phyloP scores from a whole-genome alignment of 352 stramenopile species.

The Phytophthora sp. region DNA sequence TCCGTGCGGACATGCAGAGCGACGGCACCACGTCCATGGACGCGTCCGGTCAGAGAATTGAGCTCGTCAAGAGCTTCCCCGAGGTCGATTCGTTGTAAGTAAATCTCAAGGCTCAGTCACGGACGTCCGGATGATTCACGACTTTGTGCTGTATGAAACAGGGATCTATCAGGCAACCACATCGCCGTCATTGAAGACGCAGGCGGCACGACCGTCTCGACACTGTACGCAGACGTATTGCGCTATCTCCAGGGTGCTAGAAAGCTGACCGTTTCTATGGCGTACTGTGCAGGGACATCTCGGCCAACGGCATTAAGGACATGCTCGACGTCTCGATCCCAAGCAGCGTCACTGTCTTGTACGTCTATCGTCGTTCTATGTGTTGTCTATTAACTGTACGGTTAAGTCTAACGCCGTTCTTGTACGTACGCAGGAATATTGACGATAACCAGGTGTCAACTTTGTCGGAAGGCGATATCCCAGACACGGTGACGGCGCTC shows the following conservation, averaged over 20 bases:
- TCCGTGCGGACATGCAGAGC: conserved; percentile 24
- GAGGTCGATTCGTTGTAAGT: conserved; percentile 35
- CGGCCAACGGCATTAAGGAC: conserved; percentile 28
- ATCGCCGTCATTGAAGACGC: conserved; percentile 24
- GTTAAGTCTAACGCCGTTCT: conserved; percentile 11
- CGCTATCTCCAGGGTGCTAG: too few species aligned
- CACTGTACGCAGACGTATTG: conserved; percentile 31
- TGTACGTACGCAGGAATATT: conserved; percentile 25
- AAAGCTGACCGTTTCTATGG: neutral
- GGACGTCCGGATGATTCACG: neutral
- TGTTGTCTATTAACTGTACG: too few species aligned
- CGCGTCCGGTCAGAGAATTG: conserved; percentile 31
- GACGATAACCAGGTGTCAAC: conserved; percentile 30
- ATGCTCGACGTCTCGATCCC: conserved; percentile 36
- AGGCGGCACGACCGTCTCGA: conserved; percentile 14
- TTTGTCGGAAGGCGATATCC: conserved; percentile 24
- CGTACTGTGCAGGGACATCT: conserved; percentile 33
- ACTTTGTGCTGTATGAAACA: conserved; percentile 9
- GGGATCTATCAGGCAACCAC: conserved; percentile 35
- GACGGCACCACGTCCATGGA: conserved; percentile 42
- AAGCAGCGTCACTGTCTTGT: conserved; percentile 30
- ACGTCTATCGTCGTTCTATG: conserved; percentile 10
- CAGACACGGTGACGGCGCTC: conserved; percentile 32
- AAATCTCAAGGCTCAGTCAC: neutral
- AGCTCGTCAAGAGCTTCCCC: conserved; percentile 38